These are phyloP conservation scores for Psilocybe subaeruginosa DNA, from an alignment of 768 basidiomycete genomes.

Conservation along the genomic window DNA sequence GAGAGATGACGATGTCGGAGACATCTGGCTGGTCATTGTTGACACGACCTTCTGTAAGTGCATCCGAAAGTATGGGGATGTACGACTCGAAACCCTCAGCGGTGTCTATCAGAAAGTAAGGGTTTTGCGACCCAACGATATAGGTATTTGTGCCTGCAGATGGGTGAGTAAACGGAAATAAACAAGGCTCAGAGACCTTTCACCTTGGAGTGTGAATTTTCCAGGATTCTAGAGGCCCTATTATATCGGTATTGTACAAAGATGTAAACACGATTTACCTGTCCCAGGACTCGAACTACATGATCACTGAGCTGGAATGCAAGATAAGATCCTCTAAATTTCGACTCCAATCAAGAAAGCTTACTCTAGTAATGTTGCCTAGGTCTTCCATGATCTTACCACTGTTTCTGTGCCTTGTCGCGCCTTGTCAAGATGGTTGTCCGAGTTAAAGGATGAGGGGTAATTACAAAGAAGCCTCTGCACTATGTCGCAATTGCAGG, in stretches of 20 bases:
- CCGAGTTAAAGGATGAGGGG: background rate
- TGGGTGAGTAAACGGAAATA: background rate
- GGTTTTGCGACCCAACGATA: slow-evolving; percentile 68
- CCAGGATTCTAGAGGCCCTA: slow-evolving; percentile 70
- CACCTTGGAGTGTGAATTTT: slow-evolving; percentile 87
- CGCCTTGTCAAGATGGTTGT: slow-evolving; percentile 1
- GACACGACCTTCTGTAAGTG: slow-evolving; percentile 44
- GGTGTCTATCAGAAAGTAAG: slow-evolving; percentile 83
- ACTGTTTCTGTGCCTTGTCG: background rate
- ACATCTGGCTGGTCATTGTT: slow-evolving; percentile 55
- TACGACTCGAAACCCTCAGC: slow-evolving; percentile 77
- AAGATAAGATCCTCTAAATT: background rate
- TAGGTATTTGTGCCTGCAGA: slow-evolving; percentile 86
- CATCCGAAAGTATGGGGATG: slow-evolving; percentile 63
- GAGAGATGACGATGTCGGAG: slow-evolving; percentile 90
- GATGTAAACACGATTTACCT: slow-evolving; percentile 45
- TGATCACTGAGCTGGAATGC: slow-evolving; percentile 62
- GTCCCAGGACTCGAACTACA: slow-evolving; percentile 73
- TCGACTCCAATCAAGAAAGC: slow-evolving; percentile 8
- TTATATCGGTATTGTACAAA: background rate
- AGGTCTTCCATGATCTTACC: slow-evolving; percentile 48
- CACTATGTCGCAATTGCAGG: slow-evolving; percentile 21
- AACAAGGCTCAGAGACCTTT: background rate
- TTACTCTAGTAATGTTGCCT: slow-evolving; percentile 56
- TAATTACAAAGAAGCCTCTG: slow-evolving; percentile 13